phyloP scores from a whole-genome alignment of 306 rosid genomes.

The Sesbania bispinosa region DNA sequence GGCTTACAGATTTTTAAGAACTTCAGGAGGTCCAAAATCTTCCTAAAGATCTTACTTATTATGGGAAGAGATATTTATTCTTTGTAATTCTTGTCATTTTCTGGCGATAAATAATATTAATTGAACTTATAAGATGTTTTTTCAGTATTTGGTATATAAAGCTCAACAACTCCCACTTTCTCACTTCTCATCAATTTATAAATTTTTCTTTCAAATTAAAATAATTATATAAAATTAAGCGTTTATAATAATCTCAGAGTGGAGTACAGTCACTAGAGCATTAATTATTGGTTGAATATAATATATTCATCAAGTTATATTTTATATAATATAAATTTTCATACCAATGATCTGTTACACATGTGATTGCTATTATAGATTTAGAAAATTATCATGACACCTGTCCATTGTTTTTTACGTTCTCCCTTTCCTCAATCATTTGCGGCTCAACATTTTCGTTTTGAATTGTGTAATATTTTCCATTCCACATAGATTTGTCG shows the following conservation, averaged over 20 bases:
- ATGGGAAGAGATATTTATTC: background rate
- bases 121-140: background rate
- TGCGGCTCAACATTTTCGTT: background rate
- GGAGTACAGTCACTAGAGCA: background rate
- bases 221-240: background rate
- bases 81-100: background rate
- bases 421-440: background rate
- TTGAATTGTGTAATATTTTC: background rate
- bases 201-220: background rate
- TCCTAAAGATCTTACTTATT: conserved; percentile 13
- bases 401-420: background rate
- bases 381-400: background rate
- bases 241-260: conserved; percentile 12
- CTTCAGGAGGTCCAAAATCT: background rate
- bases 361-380: background rate
- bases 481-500: background rate
- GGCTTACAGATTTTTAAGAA: background rate
- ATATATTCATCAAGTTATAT: background rate
- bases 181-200: conserved; percentile 1
- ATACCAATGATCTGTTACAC: background rate
- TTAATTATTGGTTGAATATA: background rate
- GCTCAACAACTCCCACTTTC: conserved; percentile 26
- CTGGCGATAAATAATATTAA: background rate
- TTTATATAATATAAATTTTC: background rate
- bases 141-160: background rate